Evolutionary conservation across 148 eudicot genomes (phyloP), one percentile per base, ranked within the genome.

Genomic region (Camellia granthamiana): DNA sequence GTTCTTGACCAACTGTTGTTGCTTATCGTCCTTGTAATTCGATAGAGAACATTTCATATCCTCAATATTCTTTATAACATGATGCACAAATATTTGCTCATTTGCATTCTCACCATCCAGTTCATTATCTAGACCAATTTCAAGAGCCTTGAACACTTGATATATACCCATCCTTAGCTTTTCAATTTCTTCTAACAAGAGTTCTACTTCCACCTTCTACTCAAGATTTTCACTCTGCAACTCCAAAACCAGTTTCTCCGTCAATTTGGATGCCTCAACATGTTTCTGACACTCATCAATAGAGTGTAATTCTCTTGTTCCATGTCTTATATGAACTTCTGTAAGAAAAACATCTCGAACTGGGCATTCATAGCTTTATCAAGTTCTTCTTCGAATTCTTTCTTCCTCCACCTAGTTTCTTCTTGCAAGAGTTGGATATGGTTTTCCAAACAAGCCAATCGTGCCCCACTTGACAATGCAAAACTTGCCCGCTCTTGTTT

Each of bases 271-370:
- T 9, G 92, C 91, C 82, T 94, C 95, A 3, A 83, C 88, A 58
- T 96, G 95, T 77, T 88, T 92, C 84, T 96, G 97, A 75, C 94
- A 90, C 92, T 95, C 3, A 84, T 72, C 80, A n/a, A 89, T 76
- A 96, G 83, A n/a, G n/a, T n/a, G n/a, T n/a, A n/a, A n/a, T n/a
- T n/a, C 91, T 96, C n/a, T 71, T 96, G 92, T 80, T 96, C 99
- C 94, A 96, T 87, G 77, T 94, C 99, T 85, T 94, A 81, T 43
- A 96, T 78, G 77, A 96, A 96, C 83, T 86, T 96, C 68, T 91
- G 92, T 86, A 96, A 86, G 82, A 96, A 88, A 76, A 89, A 92
- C 67, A 92, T 89, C 87, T 96, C 98, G 75, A 92, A 91, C 88
- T 92, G 98, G 49, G 98, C 91, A 84, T 90, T 92, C 51, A 91